A percentile compares a stretch with the other conserved stretches of the same genome.
These are phyloP conservation scores for Baeospora myosura DNA, from an alignment of 1,284 basidiomycete genomes.

Conservation along the genomic window DNA sequence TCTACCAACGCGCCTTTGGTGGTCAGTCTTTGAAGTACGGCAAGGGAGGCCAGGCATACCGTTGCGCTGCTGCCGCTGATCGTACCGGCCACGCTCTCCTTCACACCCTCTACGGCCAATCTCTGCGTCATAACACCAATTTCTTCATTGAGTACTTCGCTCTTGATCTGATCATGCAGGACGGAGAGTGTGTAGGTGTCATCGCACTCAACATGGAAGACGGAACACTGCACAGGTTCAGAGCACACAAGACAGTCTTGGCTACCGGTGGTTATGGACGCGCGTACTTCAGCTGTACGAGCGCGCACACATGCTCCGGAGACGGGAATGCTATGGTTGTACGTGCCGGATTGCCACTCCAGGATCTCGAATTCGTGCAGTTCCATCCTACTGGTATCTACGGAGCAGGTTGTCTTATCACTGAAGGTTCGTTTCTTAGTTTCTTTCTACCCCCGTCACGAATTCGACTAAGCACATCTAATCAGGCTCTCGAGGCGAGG, in stretches of 20 bases:
- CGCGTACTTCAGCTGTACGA: constrained; percentile 98
- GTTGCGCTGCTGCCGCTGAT: constrained; percentile 97
- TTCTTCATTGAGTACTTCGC: constrained; percentile 99
- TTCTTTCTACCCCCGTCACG: too few species aligned
- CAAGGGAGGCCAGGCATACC: constrained; percentile 98
- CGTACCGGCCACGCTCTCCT: constrained; percentile 98
- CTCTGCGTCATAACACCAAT: constrained; percentile 97
- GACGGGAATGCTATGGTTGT: constrained; percentile 99
- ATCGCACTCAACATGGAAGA: constrained; percentile 99
- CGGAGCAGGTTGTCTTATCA: constrained; percentile 98
- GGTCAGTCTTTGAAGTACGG: constrained; percentile 97
- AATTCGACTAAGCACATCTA: too few species aligned
- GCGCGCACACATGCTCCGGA: constrained; percentile 97
- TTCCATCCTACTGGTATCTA: constrained; percentile 99
- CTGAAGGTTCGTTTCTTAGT: constrained; percentile 64
- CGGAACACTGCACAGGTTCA: constrained; percentile 97
- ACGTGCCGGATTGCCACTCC: constrained; percentile 92
- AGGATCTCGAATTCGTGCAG: constrained; percentile 98
- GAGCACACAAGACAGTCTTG: constrained; percentile 96
- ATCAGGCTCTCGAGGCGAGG: constrained; percentile 96
- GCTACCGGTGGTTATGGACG: constrained; percentile 99
- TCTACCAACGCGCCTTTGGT: constrained; percentile 99
- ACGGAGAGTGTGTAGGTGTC: constrained; percentile 98
- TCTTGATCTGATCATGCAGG: constrained; percentile 96
- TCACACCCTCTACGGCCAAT: constrained; percentile 98